Base-by-base conservation (phyloP, 2,329 filamentous ascomycete genomes). In the Sclerotinia trifoliorum region DNA sequence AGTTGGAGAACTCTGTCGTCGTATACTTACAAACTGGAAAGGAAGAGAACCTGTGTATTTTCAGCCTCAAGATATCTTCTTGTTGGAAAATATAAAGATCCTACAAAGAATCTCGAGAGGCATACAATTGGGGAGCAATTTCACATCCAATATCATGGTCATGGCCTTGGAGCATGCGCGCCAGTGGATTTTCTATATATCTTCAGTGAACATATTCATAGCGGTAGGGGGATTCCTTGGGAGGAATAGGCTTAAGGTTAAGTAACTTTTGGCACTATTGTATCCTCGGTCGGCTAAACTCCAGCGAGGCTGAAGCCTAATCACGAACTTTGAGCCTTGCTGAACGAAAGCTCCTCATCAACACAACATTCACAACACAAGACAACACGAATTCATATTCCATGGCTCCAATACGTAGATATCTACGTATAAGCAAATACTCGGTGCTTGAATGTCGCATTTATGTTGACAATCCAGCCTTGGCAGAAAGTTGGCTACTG, bases 361-460 rank as follows among this genome's bases (percentile, higher is more conserved):
- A 51, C 15, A 13, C 48, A 42, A 49, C 29, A 63, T 13, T 17
- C 3, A 42, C 35, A 39, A 24, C 13, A 57, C 19, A 8, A 5
- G 5, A 57, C n/a, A 32, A 39, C 32, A 48, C 32, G 39, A 8
- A 24, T 51, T 63, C 32, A 26, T 52, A 51, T 7, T 13, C 48
- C 35, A 97, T 97, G 94, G 90, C 93, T 17, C 94, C 94, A 15
- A 87, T 97, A 60, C 88, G 94, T 69, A 88, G 94, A 75, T 97
- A 98, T 78, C 84, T 98, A 67, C 88, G 94, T 65, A 96, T 98
- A 74, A 94, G 91, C 67, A 94, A 94, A 77, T 92, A 93, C 79
- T 97, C 94, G 5, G 93, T 97, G 44, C 85, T 99, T n/a, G 95
- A 99, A 84, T 93, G 92, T 72, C 93, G 94, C 72, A 95, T 99